Percentiles rank a stretch among this genome's conserved stretches.
These are phyloP conservation scores for Nissolia schottii DNA, from an alignment of 306 rosid species.

Conservation along the genomic window DNA sequence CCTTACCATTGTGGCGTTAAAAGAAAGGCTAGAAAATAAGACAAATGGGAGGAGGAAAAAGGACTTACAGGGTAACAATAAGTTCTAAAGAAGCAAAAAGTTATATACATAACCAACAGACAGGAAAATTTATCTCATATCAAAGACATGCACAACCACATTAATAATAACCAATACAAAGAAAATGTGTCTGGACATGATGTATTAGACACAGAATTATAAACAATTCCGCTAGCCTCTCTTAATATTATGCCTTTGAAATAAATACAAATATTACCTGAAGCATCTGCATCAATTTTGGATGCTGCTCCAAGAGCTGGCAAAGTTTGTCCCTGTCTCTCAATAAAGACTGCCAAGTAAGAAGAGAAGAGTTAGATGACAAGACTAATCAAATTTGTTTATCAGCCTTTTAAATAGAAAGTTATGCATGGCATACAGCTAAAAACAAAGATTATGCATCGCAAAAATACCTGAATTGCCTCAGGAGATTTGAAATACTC, in stretches of 20 bases:
- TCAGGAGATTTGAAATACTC: conserved; percentile 94
- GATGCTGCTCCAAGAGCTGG: conserved; percentile 98
- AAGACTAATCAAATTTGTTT: not conserved
- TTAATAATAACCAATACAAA: not conserved
- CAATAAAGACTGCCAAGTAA: conserved; percentile 74
- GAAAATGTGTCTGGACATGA: not conserved
- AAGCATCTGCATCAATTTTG: conserved; percentile 97
- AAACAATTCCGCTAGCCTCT: not conserved
- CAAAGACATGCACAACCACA: not conserved
- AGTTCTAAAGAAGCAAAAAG: not conserved
- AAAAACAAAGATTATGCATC: not conserved
- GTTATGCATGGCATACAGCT: not conserved
- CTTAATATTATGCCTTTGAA: not conserved
- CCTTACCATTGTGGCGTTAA: no score
- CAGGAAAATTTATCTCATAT: not conserved
- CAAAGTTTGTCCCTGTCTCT: conserved; percentile 91
- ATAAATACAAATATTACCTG: conserved; percentile 52
- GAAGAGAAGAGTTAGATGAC: conserved; percentile 20
- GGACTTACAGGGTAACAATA: not conserved
- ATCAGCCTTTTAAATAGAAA: not conserved
- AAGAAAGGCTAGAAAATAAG: not conserved
- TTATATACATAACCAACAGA: not conserved
- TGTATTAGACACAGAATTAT: not conserved
- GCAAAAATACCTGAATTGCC: conserved; percentile 84
- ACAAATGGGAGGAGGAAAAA: not conserved